Percentiles rank a stretch among this genome's conserved stretches.
Evolutionary conservation across 2,329 filamentous ascomycete species (phyloP).

Genomic region (Rhexocercosporidium sp.): DNA sequence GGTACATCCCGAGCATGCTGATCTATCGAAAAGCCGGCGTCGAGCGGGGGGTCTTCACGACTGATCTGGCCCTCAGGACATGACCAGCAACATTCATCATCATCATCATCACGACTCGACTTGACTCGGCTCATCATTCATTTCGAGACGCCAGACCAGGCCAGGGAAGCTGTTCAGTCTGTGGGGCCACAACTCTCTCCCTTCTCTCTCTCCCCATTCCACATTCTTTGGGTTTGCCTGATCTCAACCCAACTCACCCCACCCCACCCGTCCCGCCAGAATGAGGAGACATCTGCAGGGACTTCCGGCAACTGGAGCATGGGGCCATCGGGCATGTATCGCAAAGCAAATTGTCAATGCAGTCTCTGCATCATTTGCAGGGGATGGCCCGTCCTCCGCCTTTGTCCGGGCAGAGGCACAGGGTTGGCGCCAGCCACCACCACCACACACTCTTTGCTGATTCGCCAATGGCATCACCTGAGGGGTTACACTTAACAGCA

Average conservation of each 20-base stretch:
- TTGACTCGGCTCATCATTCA: constrained; percentile 9
- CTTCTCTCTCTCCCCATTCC: too few relatives aligned
- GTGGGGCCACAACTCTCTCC: too few relatives aligned
- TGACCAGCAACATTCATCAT: too few relatives aligned
- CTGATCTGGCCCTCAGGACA: too few relatives aligned
- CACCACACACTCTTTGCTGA: constrained; percentile 1
- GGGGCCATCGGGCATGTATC: too few relatives aligned
- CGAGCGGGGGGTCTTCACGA: constrained; percentile 26
- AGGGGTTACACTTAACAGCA: not conserved
- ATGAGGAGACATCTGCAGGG: constrained; percentile 10
- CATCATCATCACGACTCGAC: not conserved
- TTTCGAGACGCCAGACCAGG: too few relatives aligned
- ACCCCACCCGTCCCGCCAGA: not conserved
- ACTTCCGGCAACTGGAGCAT: constrained; percentile 5
- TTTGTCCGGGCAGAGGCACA: too few relatives aligned
- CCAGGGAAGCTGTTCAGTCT: too few relatives aligned
- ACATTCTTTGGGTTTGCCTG: not conserved
- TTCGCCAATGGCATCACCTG: constrained; percentile 7
- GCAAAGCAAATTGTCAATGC: not conserved
- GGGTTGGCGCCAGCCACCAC: not conserved
- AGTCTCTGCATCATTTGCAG: too few relatives aligned
- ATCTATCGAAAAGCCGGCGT: constrained; percentile 67
- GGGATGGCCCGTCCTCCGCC: not conserved
- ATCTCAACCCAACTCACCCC: not conserved
- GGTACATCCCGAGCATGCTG: constrained; percentile 87